Conservation (phyloP, 257 asterid species). For the Plectranthus barbatus region DNA sequence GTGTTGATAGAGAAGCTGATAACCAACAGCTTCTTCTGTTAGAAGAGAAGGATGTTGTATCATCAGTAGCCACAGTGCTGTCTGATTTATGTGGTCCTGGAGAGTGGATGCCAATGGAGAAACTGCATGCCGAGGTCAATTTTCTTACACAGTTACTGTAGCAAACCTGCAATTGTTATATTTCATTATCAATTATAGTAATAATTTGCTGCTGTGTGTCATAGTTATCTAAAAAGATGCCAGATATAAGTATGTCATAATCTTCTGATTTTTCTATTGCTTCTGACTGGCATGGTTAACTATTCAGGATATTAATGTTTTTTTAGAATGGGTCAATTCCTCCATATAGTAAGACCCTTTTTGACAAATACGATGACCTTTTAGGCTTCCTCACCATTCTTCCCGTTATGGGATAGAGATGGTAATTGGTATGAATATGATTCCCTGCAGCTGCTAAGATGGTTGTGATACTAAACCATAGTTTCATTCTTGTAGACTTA, state of each 20-base stretch:
- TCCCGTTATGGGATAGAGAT: no score
- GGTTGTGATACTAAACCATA: neutral
- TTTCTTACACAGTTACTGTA: neutral
- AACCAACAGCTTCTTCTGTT: conserved; percentile 73
- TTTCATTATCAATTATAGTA: neutral
- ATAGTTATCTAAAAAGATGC: no score
- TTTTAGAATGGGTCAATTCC: neutral
- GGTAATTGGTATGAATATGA: no score
- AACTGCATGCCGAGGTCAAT: conserved; percentile 72
- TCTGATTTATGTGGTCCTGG: conserved; percentile 96
- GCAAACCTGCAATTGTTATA: no score
- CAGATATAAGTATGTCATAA: neutral
- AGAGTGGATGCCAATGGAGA: conserved; percentile 96
- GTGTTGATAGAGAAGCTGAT: conserved; percentile 72
- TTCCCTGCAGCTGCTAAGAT: neutral
- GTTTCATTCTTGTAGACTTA: neutral
- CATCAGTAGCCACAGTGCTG: conserved; percentile 80
- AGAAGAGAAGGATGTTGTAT: conserved; percentile 88
- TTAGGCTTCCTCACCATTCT: neutral
- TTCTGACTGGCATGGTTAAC: neutral
- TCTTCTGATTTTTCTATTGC: neutral
- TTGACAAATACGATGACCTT: neutral
- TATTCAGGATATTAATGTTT: neutral
- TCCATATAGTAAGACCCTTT: neutral
- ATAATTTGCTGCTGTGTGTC: neutral